phyloP scores from a whole-genome alignment of 805 yeast species.

The Metahyphopichia silvanorum region DNA sequence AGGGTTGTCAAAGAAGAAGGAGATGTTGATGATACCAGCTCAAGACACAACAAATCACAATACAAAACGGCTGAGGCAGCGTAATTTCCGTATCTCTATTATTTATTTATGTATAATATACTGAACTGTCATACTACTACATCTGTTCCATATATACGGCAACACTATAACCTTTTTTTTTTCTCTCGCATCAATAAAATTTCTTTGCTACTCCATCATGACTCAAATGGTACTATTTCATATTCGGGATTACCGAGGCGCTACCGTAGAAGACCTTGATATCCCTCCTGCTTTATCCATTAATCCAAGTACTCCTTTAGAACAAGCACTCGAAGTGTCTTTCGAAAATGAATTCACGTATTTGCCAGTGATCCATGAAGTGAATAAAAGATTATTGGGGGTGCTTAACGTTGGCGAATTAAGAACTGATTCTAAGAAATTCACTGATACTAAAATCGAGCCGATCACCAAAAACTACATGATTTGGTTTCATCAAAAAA shows the following conservation, averaged over 20 bases:
- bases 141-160: not conserved
- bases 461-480: slow-evolving; percentile 31
- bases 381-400: slow-evolving; percentile 42
- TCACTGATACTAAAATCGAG: slow-evolving; percentile 17
- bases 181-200: not conserved
- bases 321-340: slow-evolving; percentile 52
- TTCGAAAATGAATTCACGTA: slow-evolving; percentile 53
- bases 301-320: slow-evolving; percentile 44
- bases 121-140: not conserved
- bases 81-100: too few species aligned
- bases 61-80: slow-evolving; percentile 38
- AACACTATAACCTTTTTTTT: not conserved
- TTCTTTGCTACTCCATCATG: not conserved
- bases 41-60: slow-evolving; percentile 12
- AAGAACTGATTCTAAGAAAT: slow-evolving; percentile 26
- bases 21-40: slow-evolving; percentile 27
- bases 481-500: slow-evolving; percentile 43
- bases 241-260: slow-evolving; percentile 42
- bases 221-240: slow-evolving; percentile 18
- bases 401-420: slow-evolving; percentile 46
- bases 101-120: not conserved
- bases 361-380: slow-evolving; percentile 51
- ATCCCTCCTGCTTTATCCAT: slow-evolving; percentile 56
- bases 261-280: slow-evolving; percentile 59
- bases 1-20: slow-evolving; percentile 65